Conservation (phyloP, 1,139 yeast genomes). For the Saccharomycopsis hybrid region DNA sequence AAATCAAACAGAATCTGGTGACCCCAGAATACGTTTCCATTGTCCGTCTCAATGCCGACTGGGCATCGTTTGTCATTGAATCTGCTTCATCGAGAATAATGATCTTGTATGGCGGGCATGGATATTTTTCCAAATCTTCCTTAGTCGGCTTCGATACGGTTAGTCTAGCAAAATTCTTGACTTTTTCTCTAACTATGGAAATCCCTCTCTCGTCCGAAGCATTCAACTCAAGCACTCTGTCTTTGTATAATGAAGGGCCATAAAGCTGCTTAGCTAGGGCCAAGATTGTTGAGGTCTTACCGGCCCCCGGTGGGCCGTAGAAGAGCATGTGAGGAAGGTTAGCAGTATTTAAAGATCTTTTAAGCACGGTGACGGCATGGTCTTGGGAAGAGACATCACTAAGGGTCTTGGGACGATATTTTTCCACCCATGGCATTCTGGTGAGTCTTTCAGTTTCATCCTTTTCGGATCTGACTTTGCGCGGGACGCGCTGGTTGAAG, state of each 20-base stretch:
- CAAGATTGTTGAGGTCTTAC: slow-evolving; percentile 87
- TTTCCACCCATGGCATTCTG: slow-evolving; percentile 74
- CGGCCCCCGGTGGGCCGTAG: slow-evolving; percentile 98
- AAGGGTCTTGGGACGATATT: slow-evolving; percentile 75
- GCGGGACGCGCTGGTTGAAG: slow-evolving; percentile 2
- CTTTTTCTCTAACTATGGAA: slow-evolving; percentile 83
- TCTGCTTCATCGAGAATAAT: slow-evolving; percentile 91
- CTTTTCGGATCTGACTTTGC: background rate
- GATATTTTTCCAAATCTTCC: slow-evolving; percentile 64
- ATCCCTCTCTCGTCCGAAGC: slow-evolving; percentile 98
- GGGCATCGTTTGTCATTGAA: slow-evolving; percentile 98
- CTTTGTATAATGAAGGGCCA: slow-evolving; percentile 63
- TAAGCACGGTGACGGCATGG: slow-evolving; percentile 80
- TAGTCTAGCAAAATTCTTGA: slow-evolving; percentile 85
- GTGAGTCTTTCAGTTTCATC: slow-evolving; percentile 39
- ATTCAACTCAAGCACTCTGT: slow-evolving; percentile 83
- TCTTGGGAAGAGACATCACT: slow-evolving; percentile 90
- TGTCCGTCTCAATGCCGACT: slow-evolving; percentile 88
- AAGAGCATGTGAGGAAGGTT: slow-evolving; percentile 93
- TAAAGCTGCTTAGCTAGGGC: slow-evolving; percentile 82
- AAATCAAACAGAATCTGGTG: slow-evolving; percentile 87
- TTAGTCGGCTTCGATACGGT: slow-evolving; percentile 75
- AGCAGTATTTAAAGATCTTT: slow-evolving; percentile 69
- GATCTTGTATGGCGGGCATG: slow-evolving; percentile 92
- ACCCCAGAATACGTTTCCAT: slow-evolving; percentile 93